Base-by-base conservation (phyloP, 2,329 filamentous ascomycete genomes). In the Aspergillus intermedius region DNA sequence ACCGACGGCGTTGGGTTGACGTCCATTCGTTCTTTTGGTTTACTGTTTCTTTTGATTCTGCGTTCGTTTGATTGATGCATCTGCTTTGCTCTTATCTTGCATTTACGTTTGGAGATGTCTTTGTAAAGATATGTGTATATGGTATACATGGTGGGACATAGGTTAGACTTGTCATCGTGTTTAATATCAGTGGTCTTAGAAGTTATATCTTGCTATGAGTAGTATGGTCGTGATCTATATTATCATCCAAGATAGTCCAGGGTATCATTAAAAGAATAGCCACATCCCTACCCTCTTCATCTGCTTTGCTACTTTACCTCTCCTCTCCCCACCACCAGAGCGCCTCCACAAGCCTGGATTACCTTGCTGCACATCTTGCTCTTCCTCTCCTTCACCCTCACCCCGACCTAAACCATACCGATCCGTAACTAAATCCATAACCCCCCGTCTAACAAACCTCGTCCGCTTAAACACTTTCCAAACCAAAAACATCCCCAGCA, bases 401-500 rank as follows among this genome's bases (percentile, higher is more conserved):
- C 56, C 53, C 4, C 39, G 42, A 15, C 47, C 23, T 35, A 54
- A 15, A 8, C 50, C 62, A 54, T 60, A 65, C 13, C 75, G 71
- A 67, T 77, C 76, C 10, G 74, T 77, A 5, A 70, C 66, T 9
- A 80, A 56, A 62, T 80, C 77, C 74, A 79, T 78, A 45, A 74
- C 71, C 19, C 65, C 62, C 37, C 70, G 56, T 10, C 58, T 60
- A 19, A 77, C 74, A 47, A 76, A 69, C 49, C 61, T 70, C 7
- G 76, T 77, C 35, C 64, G 54, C 57, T 69, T 74, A 54, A 78
- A 64, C 12, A 74, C 23, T 59, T 82, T 83, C 81, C 81, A 84
- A 0, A 60, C 71, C 6, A 80, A 32, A 54, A 74, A 77, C 65
- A 81, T 77, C 12, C 77, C 60, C 13, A 78, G 53, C 74, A 85